Base-by-base conservation (phyloP, 176 grass and related monocot genomes). In the Panicum miliaceum region DNA sequence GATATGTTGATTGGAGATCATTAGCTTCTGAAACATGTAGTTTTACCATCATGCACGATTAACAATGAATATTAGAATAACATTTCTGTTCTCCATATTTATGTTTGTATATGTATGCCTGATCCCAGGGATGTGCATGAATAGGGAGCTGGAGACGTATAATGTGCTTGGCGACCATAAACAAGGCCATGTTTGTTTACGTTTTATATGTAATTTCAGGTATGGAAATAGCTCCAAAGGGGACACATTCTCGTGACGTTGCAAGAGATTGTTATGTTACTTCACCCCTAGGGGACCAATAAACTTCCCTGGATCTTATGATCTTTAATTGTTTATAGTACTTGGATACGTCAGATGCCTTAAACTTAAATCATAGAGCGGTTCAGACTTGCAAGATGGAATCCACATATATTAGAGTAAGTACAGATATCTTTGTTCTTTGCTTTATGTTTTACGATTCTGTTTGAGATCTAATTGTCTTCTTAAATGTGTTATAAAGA, bases 361-460 rank as follows among this genome's bases (percentile, higher is more conserved):
- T 61, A 58, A 45, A 68, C 47, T 40, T 51, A 20, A 47, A 69
- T 29, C 23, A 40, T 32, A 23, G 10, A n/a, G 16, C 53, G 52
- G 52, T 67, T 62, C 29, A 71, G 43, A 6, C 5, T 63, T 77
- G 52, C 52, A 22, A 51, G 12, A 88, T 63, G 64, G 86, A 45
- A 83, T 88, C 53, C 50, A 51, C n/a, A 76, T 62, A 18, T 51
- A 69, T 14, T 23, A 65, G 3, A 56, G 64, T 71, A 56, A 88
- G 64, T 88, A n/a, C 42, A 53, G 12, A 32, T 77, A 23, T 14
- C 62, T 77, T 82, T 57, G 59, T 76, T 76, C 40, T 58, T 87
- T 82, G 38, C 19, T 76, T 69, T 76, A 32, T 12, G 16, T 77
- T 80, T 38, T 56, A 70, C 48, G 41, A 32, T 14, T 48, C 47